These are phyloP conservation scores for Durio zibethinus DNA, from an alignment of 345 rosid species.

Conservation along the genomic window DNA sequence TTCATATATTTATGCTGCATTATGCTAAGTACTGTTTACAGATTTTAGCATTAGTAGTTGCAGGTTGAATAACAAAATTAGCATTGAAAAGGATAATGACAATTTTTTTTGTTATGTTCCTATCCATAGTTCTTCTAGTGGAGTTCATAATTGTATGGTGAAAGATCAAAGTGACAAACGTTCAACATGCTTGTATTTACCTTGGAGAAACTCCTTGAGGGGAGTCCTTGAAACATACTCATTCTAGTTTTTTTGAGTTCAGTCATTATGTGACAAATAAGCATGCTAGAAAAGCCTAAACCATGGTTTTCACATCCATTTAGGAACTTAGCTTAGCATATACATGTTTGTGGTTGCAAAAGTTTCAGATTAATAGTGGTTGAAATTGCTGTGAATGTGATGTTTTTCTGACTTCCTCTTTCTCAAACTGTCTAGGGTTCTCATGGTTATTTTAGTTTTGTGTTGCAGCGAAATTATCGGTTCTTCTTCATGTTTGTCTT, in stretches of 20 bases:
- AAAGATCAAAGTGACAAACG: not conserved
- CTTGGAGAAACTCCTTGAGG: not conserved
- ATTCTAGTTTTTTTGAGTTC: not conserved
- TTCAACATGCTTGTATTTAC: not conserved
- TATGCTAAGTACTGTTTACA: not conserved
- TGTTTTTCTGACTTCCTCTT: not conserved
- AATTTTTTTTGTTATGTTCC: not conserved
- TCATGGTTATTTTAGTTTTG: not conserved
- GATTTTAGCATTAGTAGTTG: not conserved
- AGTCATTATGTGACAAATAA: not conserved
- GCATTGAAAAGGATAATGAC: not conserved
- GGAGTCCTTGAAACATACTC: not conserved
- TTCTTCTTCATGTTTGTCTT: constrained; percentile 97
- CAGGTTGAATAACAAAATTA: not conserved
- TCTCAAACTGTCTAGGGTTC: not conserved
- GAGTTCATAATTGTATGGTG: not conserved
- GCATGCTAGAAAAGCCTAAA: not conserved
- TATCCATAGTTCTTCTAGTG: not conserved
- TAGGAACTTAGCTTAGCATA: not conserved
- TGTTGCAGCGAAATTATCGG: constrained; percentile 85
- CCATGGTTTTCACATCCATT: not conserved
- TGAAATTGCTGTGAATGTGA: not conserved
- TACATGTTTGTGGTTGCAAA: not conserved
- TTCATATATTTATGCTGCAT: not conserved
- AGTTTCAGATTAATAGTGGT: not conserved